Evolutionary conservation across 495 filamentous ascomycete genomes (phyloP).

Genomic region (Rhypophila decipiens): DNA sequence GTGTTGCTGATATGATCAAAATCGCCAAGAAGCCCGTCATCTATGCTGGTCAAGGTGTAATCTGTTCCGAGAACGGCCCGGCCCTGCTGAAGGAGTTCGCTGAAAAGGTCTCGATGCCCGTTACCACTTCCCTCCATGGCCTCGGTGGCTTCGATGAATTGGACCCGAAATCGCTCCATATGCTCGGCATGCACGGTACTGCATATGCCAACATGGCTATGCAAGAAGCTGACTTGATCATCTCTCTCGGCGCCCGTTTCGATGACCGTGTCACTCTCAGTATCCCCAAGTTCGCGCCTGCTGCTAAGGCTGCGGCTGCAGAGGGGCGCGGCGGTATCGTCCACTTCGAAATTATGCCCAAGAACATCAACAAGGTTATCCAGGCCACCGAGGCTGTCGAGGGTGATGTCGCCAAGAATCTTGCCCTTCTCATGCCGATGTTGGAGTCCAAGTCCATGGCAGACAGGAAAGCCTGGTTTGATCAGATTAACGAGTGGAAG

Average conservation of each 20-base stretch:
- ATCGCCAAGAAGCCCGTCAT: slow-evolving; percentile 70
- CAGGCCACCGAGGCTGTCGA: slow-evolving; percentile 77
- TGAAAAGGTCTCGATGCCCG: slow-evolving; percentile 67
- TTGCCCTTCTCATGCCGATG: slow-evolving; percentile 65
- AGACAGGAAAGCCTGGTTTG: slow-evolving; percentile 78
- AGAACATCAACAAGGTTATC: slow-evolving; percentile 84
- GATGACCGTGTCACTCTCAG: slow-evolving; percentile 69
- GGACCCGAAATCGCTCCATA: slow-evolving; percentile 70
- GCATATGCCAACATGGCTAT: slow-evolving; percentile 76
- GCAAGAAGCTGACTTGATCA: slow-evolving; percentile 72
- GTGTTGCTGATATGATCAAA: slow-evolving; percentile 63
- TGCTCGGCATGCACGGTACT: slow-evolving; percentile 79
- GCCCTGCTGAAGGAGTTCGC: slow-evolving; percentile 60
- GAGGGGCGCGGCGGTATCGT: slow-evolving; percentile 72
- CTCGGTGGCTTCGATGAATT: slow-evolving; percentile 72
- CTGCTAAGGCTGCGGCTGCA: slow-evolving; percentile 57
- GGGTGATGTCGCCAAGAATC: slow-evolving; percentile 64
- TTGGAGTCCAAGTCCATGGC: slow-evolving; percentile 49
- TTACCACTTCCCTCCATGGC: slow-evolving; percentile 73
- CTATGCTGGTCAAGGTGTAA: slow-evolving; percentile 67
- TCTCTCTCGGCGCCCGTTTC: slow-evolving; percentile 68
- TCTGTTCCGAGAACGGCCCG: slow-evolving; percentile 59
- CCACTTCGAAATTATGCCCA: slow-evolving; percentile 77
- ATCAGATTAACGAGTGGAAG: slow-evolving; percentile 86
- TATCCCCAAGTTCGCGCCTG: slow-evolving; percentile 61